Base-by-base conservation (phyloP, 805 yeast species). In the Kluyveromyces aestuarii region DNA sequence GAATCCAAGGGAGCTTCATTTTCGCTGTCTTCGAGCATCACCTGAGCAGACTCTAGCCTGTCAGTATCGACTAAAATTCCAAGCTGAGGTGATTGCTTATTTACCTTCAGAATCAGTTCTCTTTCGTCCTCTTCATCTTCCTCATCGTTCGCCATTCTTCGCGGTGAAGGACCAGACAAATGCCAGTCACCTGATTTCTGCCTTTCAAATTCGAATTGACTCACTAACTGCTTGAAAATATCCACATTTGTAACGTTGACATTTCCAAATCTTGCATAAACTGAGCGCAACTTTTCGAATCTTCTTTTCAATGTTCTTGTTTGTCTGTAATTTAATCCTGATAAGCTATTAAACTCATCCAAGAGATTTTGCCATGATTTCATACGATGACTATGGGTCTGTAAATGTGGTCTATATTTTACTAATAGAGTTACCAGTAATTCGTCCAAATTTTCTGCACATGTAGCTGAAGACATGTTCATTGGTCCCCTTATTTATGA, bases 291-390 rank as follows among this genome's bases (percentile, higher is more conserved):
- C 47, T 57, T 61, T 16, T 59, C 61, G 40, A 62, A 64, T 37
- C 63, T 54, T 8, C 51, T 58, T 52, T 56, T 60, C 27, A 65
- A 36, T 2, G 68, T 64, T 27, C 69, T 56, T 27, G 55, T 55
- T 45, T 64, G 69, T 36, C 57, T 58, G 37, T 61, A 62, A 8
- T 49, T 49, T 10, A 53, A 51, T 11, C 56, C 61, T 2, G 62
- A 55, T 13, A 40, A 43, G 2, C 39, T 16, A 50, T 64, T 65
- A 46, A 60, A 65, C 27, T 56, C 57, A 16, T 53, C 48, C 33
- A 63, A 42, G 25, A 65, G 53, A 17, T 46, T 48, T 5, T 49
- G 45, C 69, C 69, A 65, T 8, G 64, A 57, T 13, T 54, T 54
- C 46, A 56, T 49, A 19, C 61, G 48, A 37, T 53, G 53, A 2